phyloP scores from a whole-genome alignment of 257 asterid genomes.

The Cruciata laevipes region DNA sequence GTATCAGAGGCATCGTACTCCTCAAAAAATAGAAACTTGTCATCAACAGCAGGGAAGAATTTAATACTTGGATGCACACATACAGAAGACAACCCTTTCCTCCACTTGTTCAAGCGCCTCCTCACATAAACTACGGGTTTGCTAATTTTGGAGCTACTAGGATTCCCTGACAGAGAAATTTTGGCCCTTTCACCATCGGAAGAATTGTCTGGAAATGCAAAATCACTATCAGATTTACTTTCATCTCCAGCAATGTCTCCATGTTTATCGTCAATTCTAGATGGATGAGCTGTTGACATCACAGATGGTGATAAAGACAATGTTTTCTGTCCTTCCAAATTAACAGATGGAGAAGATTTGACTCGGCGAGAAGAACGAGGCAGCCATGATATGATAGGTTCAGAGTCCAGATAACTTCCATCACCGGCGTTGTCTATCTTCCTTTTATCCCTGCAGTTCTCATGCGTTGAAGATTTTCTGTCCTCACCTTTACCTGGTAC shows the following conservation, averaged over 20 bases:
- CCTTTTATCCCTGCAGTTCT: constrained; percentile 25
- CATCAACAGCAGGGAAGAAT: constrained; percentile 17
- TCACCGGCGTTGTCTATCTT: constrained; percentile 34
- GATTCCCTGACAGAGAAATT: constrained; percentile 30
- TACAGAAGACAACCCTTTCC: constrained; percentile 23
- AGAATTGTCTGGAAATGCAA: constrained; percentile 30
- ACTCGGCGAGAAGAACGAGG: constrained; percentile 70
- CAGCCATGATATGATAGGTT: constrained; percentile 89
- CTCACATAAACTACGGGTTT: constrained; percentile 60
- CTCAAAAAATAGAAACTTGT: constrained; percentile 18
- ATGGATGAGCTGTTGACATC: constrained; percentile 33
- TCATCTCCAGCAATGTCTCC: constrained; percentile 19
- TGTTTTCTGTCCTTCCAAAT: constrained; percentile 46
- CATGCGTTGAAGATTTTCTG: constrained; percentile 26
- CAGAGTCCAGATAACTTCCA: constrained; percentile 58
- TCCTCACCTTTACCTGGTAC: constrained; percentile 51
- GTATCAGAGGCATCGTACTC: constrained; percentile 11
- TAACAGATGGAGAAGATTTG: constrained; percentile 49
- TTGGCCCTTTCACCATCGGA: constrained; percentile 24
- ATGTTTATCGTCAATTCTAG: constrained; percentile 32
- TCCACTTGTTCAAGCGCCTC: constrained; percentile 43
- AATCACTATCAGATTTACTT: constrained; percentile 28
- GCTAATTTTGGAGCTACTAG: constrained; percentile 26
- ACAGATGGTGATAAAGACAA: constrained; percentile 28
- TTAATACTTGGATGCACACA: constrained; percentile 20